Conservation (phyloP, 2,329 filamentous ascomycete species). For the Scytalidium sp. region DNA sequence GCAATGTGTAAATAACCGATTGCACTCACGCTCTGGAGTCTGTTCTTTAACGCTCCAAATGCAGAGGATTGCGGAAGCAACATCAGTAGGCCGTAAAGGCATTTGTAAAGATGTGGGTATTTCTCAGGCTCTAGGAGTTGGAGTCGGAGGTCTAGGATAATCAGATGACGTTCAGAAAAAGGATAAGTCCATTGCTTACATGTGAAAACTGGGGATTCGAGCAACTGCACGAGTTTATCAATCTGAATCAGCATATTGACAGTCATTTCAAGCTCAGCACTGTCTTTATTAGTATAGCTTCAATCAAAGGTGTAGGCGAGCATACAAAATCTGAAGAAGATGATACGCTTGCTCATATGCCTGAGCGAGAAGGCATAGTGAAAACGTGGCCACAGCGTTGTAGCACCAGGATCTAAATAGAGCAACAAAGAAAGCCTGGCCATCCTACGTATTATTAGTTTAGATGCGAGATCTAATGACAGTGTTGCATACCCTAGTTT, state of each 20-base stretch:
- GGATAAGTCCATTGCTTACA: constrained; percentile 55
- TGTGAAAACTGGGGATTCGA: constrained; percentile 97
- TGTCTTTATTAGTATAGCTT: constrained; percentile 36
- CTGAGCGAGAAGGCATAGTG: constrained; percentile 89
- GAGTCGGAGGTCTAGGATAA: constrained; percentile 73
- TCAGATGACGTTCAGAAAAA: not conserved
- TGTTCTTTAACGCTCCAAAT: constrained; percentile 94
- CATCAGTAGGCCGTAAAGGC: constrained; percentile 95
- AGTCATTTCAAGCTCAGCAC: constrained; percentile 96
- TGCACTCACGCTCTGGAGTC: constrained; percentile 93
- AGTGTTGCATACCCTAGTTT: constrained; percentile 62
- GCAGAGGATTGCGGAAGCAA: constrained; percentile 96
- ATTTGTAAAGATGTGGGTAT: constrained; percentile 95
- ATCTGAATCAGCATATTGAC: constrained; percentile 99
- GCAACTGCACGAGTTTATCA: constrained; percentile 93
- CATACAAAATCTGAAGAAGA: constrained; percentile 87
- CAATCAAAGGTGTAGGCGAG: not conserved
- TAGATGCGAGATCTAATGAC: not conserved
- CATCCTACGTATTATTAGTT: constrained; percentile 57
- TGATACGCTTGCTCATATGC: constrained; percentile 98
- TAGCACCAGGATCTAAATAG: constrained; percentile 98
- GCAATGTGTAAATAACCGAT: constrained; percentile 91
- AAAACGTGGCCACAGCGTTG: constrained; percentile 97
- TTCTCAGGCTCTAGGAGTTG: constrained; percentile 94
- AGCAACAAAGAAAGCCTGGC: constrained; percentile 91